Base-by-base conservation (phyloP, 2,329 filamentous ascomycete genomes). In the Dactylellina sp. region DNA sequence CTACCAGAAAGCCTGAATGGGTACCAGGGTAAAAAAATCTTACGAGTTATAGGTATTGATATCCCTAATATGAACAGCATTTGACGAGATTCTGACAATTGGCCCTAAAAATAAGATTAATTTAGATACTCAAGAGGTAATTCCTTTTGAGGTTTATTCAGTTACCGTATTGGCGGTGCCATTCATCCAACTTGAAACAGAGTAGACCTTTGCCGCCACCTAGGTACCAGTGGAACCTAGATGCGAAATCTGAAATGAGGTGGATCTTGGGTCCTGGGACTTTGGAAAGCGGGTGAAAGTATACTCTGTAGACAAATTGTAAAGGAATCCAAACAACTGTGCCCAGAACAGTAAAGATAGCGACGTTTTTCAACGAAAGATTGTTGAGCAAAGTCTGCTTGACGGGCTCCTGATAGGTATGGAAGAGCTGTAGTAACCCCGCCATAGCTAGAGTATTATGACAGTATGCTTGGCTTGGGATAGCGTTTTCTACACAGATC, bases 61-160 rank as follows among this genome's bases (percentile, higher is more conserved):
- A 42, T 80, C 78, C 11, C 75, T 57, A 22, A 81, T 77, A 56
- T 79, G 78, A 0, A 81, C 56, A 49, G 79, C 78, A 46, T 75
- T 52, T 1, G 81, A 81, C 60, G 78, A 81, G 75, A 82, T 82
- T 53, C 82, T 81, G 46, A 82, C 77, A 50, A 83, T 81, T 4
- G 80, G 79, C 4, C 79, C 79, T 80, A 28, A 7, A 53, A 20
- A 7, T 42, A 7, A 53, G 24, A 7, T 42, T 25, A 37, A 14
- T 4, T 37, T n/a, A n/a, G n/a, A n/a, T n/a, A n/a, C n/a, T n/a
- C n/a, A n/a, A n/a, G n/a, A n/a, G n/a, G n/a, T n/a, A n/a, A n/a
- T n/a, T n/a, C n/a, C n/a, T n/a, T n/a, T n/a, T n/a, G n/a, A n/a
- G n/a, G n/a, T n/a, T n/a, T n/a, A n/a, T n/a, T n/a, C n/a, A n/a